Conservation (phyloP, 495 filamentous ascomycete species). For the Acidiella bohemica region DNA sequence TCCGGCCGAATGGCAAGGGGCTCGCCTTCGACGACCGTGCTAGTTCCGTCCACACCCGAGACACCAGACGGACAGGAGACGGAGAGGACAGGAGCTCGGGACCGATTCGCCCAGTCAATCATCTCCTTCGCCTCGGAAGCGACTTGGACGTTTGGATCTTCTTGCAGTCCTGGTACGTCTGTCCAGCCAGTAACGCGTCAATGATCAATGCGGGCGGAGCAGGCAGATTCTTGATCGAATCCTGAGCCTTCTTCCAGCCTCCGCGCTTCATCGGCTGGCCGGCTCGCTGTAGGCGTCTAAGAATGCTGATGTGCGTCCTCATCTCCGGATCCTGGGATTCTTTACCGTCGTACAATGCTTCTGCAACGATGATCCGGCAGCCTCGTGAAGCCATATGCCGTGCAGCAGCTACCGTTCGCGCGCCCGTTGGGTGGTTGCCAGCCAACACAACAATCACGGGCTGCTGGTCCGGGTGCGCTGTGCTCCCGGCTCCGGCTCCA, state of each 20-base stretch:
- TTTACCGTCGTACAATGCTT: slow-evolving; percentile 4
- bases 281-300: slow-evolving; percentile 61
- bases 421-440: slow-evolving; percentile 77
- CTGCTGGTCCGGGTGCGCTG: slow-evolving; percentile 31
- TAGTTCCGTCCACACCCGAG: slow-evolving; percentile 57
- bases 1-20: slow-evolving; percentile 60
- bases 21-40: slow-evolving; percentile 49
- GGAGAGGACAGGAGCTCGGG: slow-evolving; percentile 60
- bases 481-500: slow-evolving; percentile 29
- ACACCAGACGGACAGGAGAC: slow-evolving; percentile 82
- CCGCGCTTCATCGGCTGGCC: slow-evolving; percentile 48
- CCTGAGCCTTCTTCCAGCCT: slow-evolving; percentile 28
- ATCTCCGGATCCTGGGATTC: slow-evolving; percentile 18
- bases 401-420: slow-evolving; percentile 69
- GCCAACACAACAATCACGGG: slow-evolving; percentile 69
- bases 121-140: slow-evolving; percentile 56
- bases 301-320: slow-evolving; percentile 44
- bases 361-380: slow-evolving; percentile 56
- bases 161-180: slow-evolving; percentile 49
- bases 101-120: slow-evolving; percentile 76
- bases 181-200: slow-evolving; percentile 74
- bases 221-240: slow-evolving; percentile 40
- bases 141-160: neutral
- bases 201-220: slow-evolving; percentile 65
- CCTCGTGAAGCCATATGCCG: slow-evolving; percentile 75